A percentile compares a stretch with the other conserved stretches of the same genome.
Conservation (phyloP, 2,329 filamentous ascomycete species). For the Graphium sp. region DNA sequence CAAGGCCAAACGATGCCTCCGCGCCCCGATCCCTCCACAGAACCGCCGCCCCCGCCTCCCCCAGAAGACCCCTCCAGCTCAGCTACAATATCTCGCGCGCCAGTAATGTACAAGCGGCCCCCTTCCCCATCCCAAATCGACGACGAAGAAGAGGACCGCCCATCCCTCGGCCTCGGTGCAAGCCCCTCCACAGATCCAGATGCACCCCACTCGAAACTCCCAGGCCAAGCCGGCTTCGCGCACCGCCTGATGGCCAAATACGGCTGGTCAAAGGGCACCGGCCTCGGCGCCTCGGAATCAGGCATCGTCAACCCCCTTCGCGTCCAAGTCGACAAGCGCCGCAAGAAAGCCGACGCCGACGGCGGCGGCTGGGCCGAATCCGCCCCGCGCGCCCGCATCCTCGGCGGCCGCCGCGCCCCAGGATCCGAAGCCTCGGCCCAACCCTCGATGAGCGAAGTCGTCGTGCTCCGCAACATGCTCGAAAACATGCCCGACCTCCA, state of each 20-base stretch:
- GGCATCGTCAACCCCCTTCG: conserved; percentile 76
- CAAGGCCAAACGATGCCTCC: conserved; percentile 18
- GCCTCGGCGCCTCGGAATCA: conserved; percentile 64
- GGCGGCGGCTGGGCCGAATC: conserved; percentile 63
- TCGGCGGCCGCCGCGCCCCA: conserved; percentile 50
- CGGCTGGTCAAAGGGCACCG: conserved; percentile 78
- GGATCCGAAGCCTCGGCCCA: conserved; percentile 17
- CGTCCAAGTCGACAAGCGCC: conserved; percentile 72
- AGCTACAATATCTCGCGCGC: conserved; percentile 61
- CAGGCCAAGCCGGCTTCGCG: conserved; percentile 73
- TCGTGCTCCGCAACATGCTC: conserved; percentile 73
- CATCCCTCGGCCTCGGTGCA: conserved; percentile 31
- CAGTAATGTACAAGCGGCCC: conserved; percentile 51
- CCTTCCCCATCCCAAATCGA: conserved; percentile 21
- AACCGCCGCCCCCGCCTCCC: conserved; percentile 17
- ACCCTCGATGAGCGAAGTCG: conserved; percentile 63
- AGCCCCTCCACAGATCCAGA: conserved; percentile 17
- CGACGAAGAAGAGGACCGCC: conserved; percentile 22
- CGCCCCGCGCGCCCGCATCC: conserved; percentile 53
- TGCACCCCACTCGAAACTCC: conserved; percentile 42
- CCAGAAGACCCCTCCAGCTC: conserved; percentile 16
- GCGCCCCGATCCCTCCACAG: conserved; percentile 12
- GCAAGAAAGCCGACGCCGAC: conserved; percentile 62
- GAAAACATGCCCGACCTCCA: conserved; percentile 63
- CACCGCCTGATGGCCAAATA: conserved; percentile 84